Percentiles rank a stretch among this genome's conserved stretches.
phyloP scores from a whole-genome alignment of 208 protist genomes.

The Strigomonas culicis region DNA sequence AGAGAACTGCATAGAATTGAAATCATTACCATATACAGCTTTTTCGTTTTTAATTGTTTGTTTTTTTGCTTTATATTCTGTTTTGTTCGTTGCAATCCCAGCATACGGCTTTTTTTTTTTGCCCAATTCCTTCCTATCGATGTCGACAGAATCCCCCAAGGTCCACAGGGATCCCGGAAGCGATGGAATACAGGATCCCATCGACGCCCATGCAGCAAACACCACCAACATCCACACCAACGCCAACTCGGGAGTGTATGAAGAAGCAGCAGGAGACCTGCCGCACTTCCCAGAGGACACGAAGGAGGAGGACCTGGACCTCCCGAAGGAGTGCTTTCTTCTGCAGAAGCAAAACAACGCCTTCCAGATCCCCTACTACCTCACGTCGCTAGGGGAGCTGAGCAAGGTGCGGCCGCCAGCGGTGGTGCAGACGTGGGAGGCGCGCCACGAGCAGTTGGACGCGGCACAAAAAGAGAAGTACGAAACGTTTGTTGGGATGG shows the following conservation, averaged over 20 bases:
- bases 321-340: slow-evolving; percentile 65
- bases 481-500: slow-evolving; percentile 29
- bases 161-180: too few relatives aligned
- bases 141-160: too few relatives aligned
- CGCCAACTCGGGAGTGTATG: not conserved
- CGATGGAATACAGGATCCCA: too few relatives aligned
- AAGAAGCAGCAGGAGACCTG: not conserved
- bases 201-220: not conserved
- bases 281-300: not conserved
- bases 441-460: slow-evolving; percentile 56
- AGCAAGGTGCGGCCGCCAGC: slow-evolving; percentile 57
- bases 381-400: slow-evolving; percentile 50
- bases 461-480: slow-evolving; percentile 33
- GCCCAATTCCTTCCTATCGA: too few relatives aligned
- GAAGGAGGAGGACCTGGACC: slow-evolving; percentile 18
- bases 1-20: too few relatives aligned
- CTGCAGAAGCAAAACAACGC: slow-evolving; percentile 65
- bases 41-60: too few relatives aligned
- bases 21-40: too few relatives aligned
- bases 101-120: too few relatives aligned
- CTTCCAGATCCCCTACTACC: slow-evolving; percentile 79
- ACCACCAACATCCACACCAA: not conserved
- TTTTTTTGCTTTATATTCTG: too few relatives aligned
- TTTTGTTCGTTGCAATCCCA: too few relatives aligned
- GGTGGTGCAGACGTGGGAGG: slow-evolving; percentile 73